phyloP scores from a whole-genome alignment of 495 filamentous ascomycete species.

The Aspergillus cristatus region DNA sequence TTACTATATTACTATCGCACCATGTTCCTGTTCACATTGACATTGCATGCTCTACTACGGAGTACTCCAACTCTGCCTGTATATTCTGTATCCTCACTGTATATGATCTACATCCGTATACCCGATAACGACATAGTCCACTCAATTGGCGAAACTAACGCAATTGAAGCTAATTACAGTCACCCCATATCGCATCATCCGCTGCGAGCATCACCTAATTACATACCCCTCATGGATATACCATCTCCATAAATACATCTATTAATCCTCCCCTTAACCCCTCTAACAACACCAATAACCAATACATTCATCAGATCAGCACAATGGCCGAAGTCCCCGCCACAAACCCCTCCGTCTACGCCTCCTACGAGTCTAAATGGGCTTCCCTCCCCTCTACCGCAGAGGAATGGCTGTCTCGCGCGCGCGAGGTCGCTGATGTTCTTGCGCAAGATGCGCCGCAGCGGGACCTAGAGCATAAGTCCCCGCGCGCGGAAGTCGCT shows the following conservation, averaged over 20 bases:
- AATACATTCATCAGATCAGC: background rate
- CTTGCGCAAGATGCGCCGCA: constrained; percentile 42
- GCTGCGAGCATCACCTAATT: constrained; percentile 3
- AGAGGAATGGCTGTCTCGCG: constrained; percentile 41
- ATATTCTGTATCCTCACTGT: too few relatives aligned
- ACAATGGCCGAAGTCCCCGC: constrained; percentile 10
- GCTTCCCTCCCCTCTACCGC: constrained; percentile 31
- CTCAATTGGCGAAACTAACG: constrained; percentile 7
- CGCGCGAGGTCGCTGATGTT: constrained; percentile 43
- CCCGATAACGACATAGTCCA: constrained; percentile 11
- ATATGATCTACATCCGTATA: too few relatives aligned
- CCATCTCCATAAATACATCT: too few relatives aligned
- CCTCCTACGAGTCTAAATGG: constrained; percentile 37
- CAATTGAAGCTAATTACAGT: background rate
- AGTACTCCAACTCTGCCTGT: too few relatives aligned
- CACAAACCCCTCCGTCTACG: constrained; percentile 44
- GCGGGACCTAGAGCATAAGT: constrained; percentile 47
- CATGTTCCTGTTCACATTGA: too few relatives aligned
- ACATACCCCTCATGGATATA: too few relatives aligned
- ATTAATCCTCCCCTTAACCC: too few relatives aligned
- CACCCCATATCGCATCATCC: constrained; percentile 5
- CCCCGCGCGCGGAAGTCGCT: constrained; percentile 44
- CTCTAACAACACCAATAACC: too few relatives aligned
- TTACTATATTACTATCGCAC: too few relatives aligned
- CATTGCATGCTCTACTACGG: too few relatives aligned